Conservation (phyloP, 2,329 filamentous ascomycete genomes). For the Fusarium graminum region DNA sequence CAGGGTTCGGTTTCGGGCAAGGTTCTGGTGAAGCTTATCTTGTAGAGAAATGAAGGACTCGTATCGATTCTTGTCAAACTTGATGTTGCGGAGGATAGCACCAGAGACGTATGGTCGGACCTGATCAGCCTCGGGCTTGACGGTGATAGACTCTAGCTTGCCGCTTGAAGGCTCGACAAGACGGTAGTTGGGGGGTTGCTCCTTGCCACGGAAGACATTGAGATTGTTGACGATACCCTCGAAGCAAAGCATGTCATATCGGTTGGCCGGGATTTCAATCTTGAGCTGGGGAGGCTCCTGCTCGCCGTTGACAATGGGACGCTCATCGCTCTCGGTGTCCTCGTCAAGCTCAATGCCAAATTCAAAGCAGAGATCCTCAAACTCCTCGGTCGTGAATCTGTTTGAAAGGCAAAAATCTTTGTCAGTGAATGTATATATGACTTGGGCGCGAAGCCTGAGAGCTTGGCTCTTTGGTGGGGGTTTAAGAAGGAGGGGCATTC, state of each 20-base stretch:
- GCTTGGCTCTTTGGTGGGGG: slow-evolving; percentile 33
- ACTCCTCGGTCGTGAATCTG: slow-evolving; percentile 91
- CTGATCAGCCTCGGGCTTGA: slow-evolving; percentile 78
- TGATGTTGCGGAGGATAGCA: slow-evolving; percentile 89
- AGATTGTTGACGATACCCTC: slow-evolving; percentile 96
- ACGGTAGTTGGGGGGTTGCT: slow-evolving; percentile 81
- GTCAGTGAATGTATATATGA: slow-evolving; percentile 35
- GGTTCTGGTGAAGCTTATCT: slow-evolving; percentile 97
- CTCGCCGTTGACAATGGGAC: slow-evolving; percentile 79
- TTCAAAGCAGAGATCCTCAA: slow-evolving; percentile 98
- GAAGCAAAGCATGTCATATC: slow-evolving; percentile 95
- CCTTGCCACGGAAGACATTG: slow-evolving; percentile 89
- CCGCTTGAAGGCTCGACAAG: slow-evolving; percentile 79
- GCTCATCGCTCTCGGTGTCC: slow-evolving; percentile 83
- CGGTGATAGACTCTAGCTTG: slow-evolving; percentile 83
- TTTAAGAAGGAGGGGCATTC: slow-evolving; percentile 48
- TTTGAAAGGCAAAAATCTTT: slow-evolving; percentile 13
- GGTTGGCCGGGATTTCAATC: slow-evolving; percentile 97
- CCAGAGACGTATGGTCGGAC: slow-evolving; percentile 91
- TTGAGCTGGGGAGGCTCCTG: slow-evolving; percentile 94
- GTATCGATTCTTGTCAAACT: slow-evolving; percentile 91
- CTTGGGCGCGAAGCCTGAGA: slow-evolving; percentile 37
- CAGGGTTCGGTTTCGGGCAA: slow-evolving; percentile 91
- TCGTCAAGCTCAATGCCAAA: slow-evolving; percentile 98
- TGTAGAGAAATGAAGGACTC: slow-evolving; percentile 98